Evolutionary conservation across 768 basidiomycete species (phyloP).

Genomic region (Auricularia sp.): DNA sequence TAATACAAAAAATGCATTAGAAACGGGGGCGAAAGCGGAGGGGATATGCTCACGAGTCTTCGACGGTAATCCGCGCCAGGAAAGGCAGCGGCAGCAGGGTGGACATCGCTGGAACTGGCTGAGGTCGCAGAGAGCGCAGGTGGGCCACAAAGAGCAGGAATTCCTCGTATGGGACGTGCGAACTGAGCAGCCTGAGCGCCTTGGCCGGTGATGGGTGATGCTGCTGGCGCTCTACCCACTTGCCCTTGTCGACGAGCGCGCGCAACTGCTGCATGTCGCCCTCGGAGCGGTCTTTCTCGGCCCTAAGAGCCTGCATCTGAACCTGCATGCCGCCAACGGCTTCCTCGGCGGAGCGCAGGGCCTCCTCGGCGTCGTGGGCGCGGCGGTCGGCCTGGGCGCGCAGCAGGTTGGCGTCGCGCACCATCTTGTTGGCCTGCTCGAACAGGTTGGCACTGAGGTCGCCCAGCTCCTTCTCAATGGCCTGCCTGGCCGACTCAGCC

Average conservation of each 20-base stretch:
- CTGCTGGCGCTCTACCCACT: constrained; percentile 44
- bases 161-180: constrained; percentile 71
- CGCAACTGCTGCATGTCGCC: constrained; percentile 40
- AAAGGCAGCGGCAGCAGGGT: constrained; percentile 73
- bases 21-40: no score
- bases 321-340: constrained; percentile 75
- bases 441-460: constrained; percentile 88
- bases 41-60: constrained; percentile 67
- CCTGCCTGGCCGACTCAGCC: constrained; percentile 70
- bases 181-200: constrained; percentile 42
- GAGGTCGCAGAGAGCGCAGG: constrained; percentile 58
- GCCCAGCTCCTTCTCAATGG: constrained; percentile 91
- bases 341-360: constrained; percentile 76
- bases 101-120: constrained; percentile 51
- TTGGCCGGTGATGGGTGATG: constrained; percentile 20
- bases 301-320: constrained; percentile 68
- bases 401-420: constrained; percentile 76
- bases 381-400: constrained; percentile 55
- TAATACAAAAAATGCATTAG: constrained; percentile 18
- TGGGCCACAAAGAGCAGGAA: constrained; percentile 71
- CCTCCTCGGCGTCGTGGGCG: constrained; percentile 64
- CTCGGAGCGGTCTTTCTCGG: constrained; percentile 57
- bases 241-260: constrained; percentile 54
- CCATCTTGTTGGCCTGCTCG: constrained; percentile 92
- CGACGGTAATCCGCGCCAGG: constrained; percentile 58